Conservation (phyloP, 164 flowering plant species). For the Kalanchoe fedtschenkoi region DNA sequence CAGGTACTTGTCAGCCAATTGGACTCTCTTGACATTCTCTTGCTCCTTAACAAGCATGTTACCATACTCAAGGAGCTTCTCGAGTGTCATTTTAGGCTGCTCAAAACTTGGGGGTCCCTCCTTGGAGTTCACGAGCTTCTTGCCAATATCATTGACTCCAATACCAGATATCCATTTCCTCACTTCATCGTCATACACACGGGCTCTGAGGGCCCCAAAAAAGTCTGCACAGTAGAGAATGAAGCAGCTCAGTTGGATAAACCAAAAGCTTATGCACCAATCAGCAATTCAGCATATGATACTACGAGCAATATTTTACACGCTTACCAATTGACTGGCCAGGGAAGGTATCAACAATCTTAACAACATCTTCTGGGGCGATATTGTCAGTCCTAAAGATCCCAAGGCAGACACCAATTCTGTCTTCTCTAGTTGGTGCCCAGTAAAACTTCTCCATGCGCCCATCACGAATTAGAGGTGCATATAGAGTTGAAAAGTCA, state of each 20-base stretch:
- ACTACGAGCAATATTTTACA: no score
- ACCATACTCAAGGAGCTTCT: constrained; percentile 35
- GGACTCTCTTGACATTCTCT: constrained; percentile 49
- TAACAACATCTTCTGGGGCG: constrained; percentile 25
- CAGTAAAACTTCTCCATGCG: constrained; percentile 49
- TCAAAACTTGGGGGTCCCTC: constrained; percentile 35
- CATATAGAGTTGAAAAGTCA: constrained; percentile 40
- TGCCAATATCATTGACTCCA: constrained; percentile 28
- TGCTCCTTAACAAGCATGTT: constrained; percentile 42
- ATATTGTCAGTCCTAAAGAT: constrained; percentile 31
- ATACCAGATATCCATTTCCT: constrained; percentile 25
- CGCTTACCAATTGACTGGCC: constrained; percentile 44
- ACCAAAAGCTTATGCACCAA: not conserved
- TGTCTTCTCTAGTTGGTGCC: constrained; percentile 38
- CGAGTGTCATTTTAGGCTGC: constrained; percentile 33
- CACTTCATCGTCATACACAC: constrained; percentile 45
- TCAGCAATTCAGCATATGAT: no score
- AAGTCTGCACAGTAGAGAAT: constrained; percentile 22
- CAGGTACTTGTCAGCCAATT: constrained; percentile 36
- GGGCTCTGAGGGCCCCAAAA: constrained; percentile 44
- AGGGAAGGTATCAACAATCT: constrained; percentile 39
- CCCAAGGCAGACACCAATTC: constrained; percentile 37
- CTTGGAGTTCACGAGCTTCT: constrained; percentile 36
- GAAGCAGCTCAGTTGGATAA: not conserved
- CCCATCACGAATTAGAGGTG: constrained; percentile 41